Evolutionary conservation across 2,329 filamentous ascomycete genomes (phyloP).

Genomic region (Fusarium irregulare): DNA sequence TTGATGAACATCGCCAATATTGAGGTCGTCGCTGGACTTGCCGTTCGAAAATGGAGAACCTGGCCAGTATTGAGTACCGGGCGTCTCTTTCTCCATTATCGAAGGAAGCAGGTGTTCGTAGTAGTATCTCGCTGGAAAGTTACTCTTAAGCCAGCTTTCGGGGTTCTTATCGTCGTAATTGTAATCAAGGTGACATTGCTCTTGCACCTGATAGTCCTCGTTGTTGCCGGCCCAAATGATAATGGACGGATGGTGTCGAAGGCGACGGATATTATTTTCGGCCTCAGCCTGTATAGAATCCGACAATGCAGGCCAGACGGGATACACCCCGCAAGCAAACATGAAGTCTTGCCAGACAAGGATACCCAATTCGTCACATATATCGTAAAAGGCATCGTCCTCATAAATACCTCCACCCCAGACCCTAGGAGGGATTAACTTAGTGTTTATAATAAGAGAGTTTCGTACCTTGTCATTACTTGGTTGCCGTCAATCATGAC

Average conservation of each 20-base stretch:
- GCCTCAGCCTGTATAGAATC: constrained; percentile 69
- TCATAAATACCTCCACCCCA: constrained; percentile 62
- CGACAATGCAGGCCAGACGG: constrained; percentile 64
- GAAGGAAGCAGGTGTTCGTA: constrained; percentile 78
- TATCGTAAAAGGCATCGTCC: constrained; percentile 73
- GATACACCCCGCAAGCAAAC: constrained; percentile 75
- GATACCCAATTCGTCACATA: constrained; percentile 75
- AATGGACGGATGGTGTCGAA: constrained; percentile 73
- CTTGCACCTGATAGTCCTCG: constrained; percentile 80
- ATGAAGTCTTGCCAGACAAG: constrained; percentile 80
- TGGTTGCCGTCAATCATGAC: constrained; percentile 67
- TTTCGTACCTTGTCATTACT: constrained; percentile 32
- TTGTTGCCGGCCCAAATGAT: constrained; percentile 86
- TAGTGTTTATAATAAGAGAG: too few relatives aligned
- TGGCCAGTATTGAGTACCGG: constrained; percentile 65
- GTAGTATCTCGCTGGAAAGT: constrained; percentile 81
- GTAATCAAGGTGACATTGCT: constrained; percentile 74
- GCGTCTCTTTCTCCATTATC: constrained; percentile 60
- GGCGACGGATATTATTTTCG: constrained; percentile 68
- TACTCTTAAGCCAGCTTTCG: constrained; percentile 75
- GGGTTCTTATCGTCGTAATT: constrained; percentile 76
- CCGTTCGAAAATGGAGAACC: constrained; percentile 71
- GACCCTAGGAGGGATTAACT: constrained; percentile 16
- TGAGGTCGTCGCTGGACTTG: background rate
- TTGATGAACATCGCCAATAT: constrained; percentile 84